Base-by-base conservation (phyloP, 306 rosid genomes). In the Quercus engelmannii region DNA sequence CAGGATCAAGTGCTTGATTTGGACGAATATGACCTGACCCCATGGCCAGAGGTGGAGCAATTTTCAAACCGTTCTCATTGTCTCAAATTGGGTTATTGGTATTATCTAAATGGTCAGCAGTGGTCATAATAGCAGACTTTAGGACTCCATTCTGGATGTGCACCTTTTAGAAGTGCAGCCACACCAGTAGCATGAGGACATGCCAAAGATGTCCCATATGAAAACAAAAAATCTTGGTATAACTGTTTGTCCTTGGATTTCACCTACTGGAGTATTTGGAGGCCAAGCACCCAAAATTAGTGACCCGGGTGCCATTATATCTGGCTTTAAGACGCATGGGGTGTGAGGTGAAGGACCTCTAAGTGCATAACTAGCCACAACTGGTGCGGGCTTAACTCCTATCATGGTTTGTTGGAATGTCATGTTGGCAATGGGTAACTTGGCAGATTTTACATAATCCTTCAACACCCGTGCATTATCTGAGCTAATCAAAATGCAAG, bases 311-410 rank as follows among this genome's bases (percentile, higher is more conserved):
- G 63, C 63, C 87, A 81, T 81, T 81, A 84, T 62, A 43, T 84
- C 87, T 15, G 85, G 85, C 55, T 84, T 84, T 6, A 87, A 56
- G 49, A 87, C 19, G 9, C 79, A 28, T 0, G 83, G 87, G 28
- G n/a, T 80, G 63, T 7, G 4, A 0, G 58, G 73, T 3, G 89
- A 84, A 74, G 92, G 91, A 21, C 96, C 96, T 85, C 89, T 84
- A 43, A 87, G 83, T 9, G 73, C 67, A 87, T 81, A 91, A 12
- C 4, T 12, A 1, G 96, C 90, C 0, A 62, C 93, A 19, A 87
- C 72, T 38, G 93, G 93, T 30, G 90, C 86, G 71, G 83, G 85
- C 59, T 79, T 79, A 12, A 49, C 67, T 18, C 86, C 86, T 1
- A 79, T 56, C 14, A 55, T 73, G 14, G 91, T 87, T 79, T 87